These are phyloP conservation scores for Pseudogymnoascus sp. DNA, from an alignment of 2,329 filamentous ascomycete genomes.

Conservation along the genomic window DNA sequence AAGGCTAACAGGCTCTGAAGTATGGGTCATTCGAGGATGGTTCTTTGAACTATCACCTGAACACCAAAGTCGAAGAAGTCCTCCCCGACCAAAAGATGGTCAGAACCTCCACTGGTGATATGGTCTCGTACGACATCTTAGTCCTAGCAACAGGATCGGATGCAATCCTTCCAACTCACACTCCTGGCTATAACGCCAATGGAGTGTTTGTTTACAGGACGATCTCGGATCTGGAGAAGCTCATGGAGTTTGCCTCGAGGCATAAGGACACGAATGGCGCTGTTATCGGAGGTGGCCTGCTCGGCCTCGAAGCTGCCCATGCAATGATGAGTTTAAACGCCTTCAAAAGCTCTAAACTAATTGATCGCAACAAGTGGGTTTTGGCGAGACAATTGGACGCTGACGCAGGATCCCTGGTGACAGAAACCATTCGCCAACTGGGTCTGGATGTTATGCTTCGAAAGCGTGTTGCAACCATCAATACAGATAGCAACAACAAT, in stretches of 20 bases:
- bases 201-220: slow-evolving; percentile 87
- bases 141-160: slow-evolving; percentile 83
- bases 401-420: slow-evolving; percentile 73
- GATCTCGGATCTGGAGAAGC: slow-evolving; percentile 67
- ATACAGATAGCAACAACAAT: slow-evolving; percentile 56
- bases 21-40: slow-evolving; percentile 47
- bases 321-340: slow-evolving; percentile 80
- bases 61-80: slow-evolving; percentile 64
- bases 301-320: slow-evolving; percentile 83
- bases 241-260: slow-evolving; percentile 64
- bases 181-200: slow-evolving; percentile 67
- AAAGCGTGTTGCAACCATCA: slow-evolving; percentile 65
- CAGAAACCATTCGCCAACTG: slow-evolving; percentile 69
- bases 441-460: slow-evolving; percentile 74
- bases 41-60: slow-evolving; percentile 65
- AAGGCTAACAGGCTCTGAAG: slow-evolving; percentile 8
- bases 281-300: slow-evolving; percentile 75
- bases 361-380: slow-evolving; percentile 79
- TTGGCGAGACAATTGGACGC: slow-evolving; percentile 72
- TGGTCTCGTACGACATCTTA: slow-evolving; percentile 68
- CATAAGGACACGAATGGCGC: slow-evolving; percentile 61
- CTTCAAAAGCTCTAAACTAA: slow-evolving; percentile 64
- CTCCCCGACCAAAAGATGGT: slow-evolving; percentile 56
- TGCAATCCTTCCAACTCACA: slow-evolving; percentile 59
- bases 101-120: slow-evolving; percentile 59